phyloP scores from a whole-genome alignment of 2,329 filamentous ascomycete genomes.

The Huntiella abstrusa region DNA sequence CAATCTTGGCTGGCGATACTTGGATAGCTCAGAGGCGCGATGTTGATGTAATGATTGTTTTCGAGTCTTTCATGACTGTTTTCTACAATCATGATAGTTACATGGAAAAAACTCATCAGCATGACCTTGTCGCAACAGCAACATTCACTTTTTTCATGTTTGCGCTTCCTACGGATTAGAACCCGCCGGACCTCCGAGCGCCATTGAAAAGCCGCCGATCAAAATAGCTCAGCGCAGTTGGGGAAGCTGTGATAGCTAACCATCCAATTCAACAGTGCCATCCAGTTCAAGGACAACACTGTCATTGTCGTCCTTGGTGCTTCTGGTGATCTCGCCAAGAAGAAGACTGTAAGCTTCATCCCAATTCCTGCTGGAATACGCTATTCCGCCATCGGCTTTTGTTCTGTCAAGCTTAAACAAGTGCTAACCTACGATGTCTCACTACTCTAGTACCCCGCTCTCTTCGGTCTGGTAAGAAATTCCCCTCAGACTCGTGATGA shows the following conservation, averaged over 20 bases:
- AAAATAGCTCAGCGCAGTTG: no score
- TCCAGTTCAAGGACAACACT: slow-evolving; percentile 98
- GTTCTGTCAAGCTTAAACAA: background rate
- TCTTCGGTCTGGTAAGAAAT: slow-evolving; percentile 80
- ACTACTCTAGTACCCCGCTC: slow-evolving; percentile 63
- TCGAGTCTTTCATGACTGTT: no score
- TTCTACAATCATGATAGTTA: no score
- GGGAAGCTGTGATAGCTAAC: background rate
- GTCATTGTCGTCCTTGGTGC: slow-evolving; percentile 91
- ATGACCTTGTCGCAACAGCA: background rate
- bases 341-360: slow-evolving; percentile 66
- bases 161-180: background rate
- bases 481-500: background rate
- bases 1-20: background rate
- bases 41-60: no score
- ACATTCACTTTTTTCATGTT: background rate
- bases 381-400: slow-evolving; percentile 10
- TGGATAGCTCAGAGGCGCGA: no score
- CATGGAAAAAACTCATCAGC: background rate
- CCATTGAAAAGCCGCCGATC: no score
- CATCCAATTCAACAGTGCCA: slow-evolving; percentile 33
- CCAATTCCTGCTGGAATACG: background rate
- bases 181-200: no score
- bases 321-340: slow-evolving; percentile 95
- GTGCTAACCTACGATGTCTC: background rate